Evolutionary conservation across 768 basidiomycete species (phyloP).

Genomic region (Russula lepida): DNA sequence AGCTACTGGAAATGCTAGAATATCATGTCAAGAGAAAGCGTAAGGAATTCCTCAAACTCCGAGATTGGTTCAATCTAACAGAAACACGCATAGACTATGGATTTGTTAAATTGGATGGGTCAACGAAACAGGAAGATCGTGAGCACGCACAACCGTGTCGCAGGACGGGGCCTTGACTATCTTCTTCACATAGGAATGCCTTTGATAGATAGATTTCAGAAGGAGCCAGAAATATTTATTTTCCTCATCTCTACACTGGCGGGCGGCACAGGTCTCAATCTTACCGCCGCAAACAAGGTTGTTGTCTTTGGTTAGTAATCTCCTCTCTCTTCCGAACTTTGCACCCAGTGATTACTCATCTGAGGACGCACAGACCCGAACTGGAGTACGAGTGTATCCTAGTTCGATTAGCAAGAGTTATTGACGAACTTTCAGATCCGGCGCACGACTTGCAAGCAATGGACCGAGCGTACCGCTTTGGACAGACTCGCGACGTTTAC

Average conservation of each 20-base stretch:
- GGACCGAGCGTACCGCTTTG: slow-evolving; percentile 81
- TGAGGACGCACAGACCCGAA: slow-evolving; percentile 57
- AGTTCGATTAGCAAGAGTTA: not conserved
- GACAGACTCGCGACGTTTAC: slow-evolving; percentile 77
- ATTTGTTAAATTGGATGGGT: slow-evolving; percentile 76
- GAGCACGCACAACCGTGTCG: slow-evolving; percentile 24
- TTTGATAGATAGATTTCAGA: slow-evolving; percentile 77
- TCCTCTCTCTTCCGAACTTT: not conserved
- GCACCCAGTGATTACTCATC: not conserved
- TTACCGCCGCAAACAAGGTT: slow-evolving; percentile 91
- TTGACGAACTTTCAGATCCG: slow-evolving; percentile 53
- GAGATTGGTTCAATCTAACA: slow-evolving; percentile 20
- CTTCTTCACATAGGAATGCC: slow-evolving; percentile 54
- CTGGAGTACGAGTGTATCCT: slow-evolving; percentile 62
- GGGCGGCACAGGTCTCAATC: slow-evolving; percentile 84
- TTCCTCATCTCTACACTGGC: slow-evolving; percentile 89
- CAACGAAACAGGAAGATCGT: slow-evolving; percentile 59
- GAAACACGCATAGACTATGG: slow-evolving; percentile 33
- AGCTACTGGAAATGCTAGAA: slow-evolving; percentile 78
- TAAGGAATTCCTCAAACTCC: slow-evolving; percentile 25
- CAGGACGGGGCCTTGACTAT: not conserved
- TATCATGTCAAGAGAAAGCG: slow-evolving; percentile 57
- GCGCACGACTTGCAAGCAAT: slow-evolving; percentile 92
- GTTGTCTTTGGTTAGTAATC: slow-evolving; percentile 64
- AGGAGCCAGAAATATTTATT: slow-evolving; percentile 61